Percentiles rank a stretch among this genome's conserved stretches.
Conservation (phyloP, 768 basidiomycete genomes). For the Chalciporus sphaerocephalus region DNA sequence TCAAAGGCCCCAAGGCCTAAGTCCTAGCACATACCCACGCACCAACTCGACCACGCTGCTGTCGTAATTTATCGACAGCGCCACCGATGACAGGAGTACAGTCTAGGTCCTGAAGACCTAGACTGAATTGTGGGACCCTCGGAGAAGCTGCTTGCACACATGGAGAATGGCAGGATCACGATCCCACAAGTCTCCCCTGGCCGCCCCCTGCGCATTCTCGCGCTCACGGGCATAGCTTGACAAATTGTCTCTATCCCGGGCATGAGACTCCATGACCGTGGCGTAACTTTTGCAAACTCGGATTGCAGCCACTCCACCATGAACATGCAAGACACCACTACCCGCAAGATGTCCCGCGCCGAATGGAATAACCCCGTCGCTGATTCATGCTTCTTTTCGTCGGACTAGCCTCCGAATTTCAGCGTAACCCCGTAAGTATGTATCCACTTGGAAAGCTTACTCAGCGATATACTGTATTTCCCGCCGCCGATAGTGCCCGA, state of each 20-base stretch:
- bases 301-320: constrained; percentile 1
- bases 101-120: too few relatives aligned
- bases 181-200: constrained; percentile 6
- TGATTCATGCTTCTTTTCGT: constrained; percentile 32
- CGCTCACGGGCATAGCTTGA: constrained; percentile 53
- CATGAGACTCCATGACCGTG: constrained; percentile 49
- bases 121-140: neutral
- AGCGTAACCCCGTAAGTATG: too few relatives aligned
- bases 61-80: constrained; percentile 80
- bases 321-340: constrained; percentile 46
- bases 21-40: constrained; percentile 15
- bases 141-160: neutral
- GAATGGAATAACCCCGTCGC: too few relatives aligned
- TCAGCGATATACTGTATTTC: constrained; percentile 66
- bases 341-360: constrained; percentile 83
- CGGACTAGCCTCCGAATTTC: neutral
- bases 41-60: constrained; percentile 64
- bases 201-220: constrained; percentile 39
- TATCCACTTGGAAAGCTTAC: constrained; percentile 37
- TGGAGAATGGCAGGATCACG: constrained; percentile 39
- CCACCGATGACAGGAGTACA: constrained; percentile 40
- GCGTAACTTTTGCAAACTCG: neutral
- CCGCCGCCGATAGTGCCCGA: constrained; percentile 84
- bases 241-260: constrained; percentile 77
- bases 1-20: neutral